Evolutionary conservation across 2,329 filamentous ascomycete species (phyloP).

Genomic region (Fusarium lyarnte): DNA sequence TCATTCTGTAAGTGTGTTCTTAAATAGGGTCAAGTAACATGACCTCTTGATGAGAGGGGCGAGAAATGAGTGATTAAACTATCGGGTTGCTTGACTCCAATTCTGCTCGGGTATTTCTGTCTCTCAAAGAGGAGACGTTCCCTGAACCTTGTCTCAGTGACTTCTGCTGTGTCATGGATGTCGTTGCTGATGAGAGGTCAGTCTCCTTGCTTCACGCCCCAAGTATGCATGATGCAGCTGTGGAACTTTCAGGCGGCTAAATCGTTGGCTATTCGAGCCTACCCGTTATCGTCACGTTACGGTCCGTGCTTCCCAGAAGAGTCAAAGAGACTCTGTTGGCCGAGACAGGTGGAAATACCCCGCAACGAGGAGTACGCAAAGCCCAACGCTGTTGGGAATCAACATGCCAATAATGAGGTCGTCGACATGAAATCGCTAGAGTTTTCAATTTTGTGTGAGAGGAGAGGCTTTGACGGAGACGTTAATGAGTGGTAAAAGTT

Average conservation of each 20-base stretch:
- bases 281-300: accelerated
- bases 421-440: no score
- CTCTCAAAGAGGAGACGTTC: accelerated
- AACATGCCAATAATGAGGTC: neutral
- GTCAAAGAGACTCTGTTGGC: neutral
- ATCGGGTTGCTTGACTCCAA: neutral
- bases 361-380: neutral
- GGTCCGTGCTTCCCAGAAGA: neutral
- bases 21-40: neutral
- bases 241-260: neutral
- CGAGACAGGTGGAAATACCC: neutral
- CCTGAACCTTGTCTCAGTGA: no score
- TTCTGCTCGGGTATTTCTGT: neutral
- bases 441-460: no score
- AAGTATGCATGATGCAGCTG: neutral
- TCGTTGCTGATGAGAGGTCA: neutral
- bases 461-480: no score
- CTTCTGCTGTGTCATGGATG: neutral
- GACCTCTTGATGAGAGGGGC: neutral
- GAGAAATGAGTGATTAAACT: neutral
- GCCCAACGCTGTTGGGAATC: no score
- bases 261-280: neutral
- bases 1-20: neutral
- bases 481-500: neutral
- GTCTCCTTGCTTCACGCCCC: neutral